Evolutionary conservation across 2,329 filamentous ascomycete genomes (phyloP).

Genomic region (Dryadomyces quercus-mongolicae): DNA sequence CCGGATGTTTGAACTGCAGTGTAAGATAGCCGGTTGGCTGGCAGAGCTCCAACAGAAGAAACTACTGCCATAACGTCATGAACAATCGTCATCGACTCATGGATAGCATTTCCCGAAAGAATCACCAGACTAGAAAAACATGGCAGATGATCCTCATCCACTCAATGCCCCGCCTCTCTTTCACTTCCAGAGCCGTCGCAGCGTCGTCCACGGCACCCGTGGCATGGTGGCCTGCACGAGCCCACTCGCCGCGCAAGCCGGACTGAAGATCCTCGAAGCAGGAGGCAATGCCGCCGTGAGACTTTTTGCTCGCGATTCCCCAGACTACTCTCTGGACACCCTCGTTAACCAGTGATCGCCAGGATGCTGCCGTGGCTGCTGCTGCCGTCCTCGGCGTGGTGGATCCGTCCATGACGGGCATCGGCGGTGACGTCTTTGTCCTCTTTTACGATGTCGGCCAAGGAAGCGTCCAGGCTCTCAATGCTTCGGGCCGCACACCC

Average conservation of each 20-base stretch:
- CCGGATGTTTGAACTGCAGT: neutral
- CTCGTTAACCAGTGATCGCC: neutral
- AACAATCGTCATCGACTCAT: too few species aligned
- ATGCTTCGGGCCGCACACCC: conserved; percentile 79
- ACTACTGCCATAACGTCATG: neutral
- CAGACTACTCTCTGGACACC: too few species aligned
- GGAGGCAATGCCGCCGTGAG: conserved; percentile 86
- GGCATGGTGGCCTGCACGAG: conserved; percentile 84
- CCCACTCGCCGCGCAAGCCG: conserved; percentile 75
- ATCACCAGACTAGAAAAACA: neutral
- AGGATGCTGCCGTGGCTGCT: conserved; percentile 95
- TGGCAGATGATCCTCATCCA: neutral
- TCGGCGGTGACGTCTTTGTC: conserved; percentile 96
- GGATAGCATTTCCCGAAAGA: neutral
- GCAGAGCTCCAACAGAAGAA: neutral
- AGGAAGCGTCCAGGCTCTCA: conserved; percentile 72
- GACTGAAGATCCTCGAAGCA: conserved; percentile 63
- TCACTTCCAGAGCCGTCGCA: conserved; percentile 55
- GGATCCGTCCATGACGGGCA: conserved; percentile 85
- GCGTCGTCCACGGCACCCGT: conserved; percentile 81
- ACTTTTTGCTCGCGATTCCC: conserved; percentile 10
- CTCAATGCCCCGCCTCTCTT: conserved; percentile 7
- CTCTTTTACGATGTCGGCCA: conserved; percentile 80
- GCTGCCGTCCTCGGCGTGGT: conserved; percentile 89
- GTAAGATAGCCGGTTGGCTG: neutral